Conservation (phyloP, 371 early-diverging fungal genomes). For the Mortierella sp. region DNA sequence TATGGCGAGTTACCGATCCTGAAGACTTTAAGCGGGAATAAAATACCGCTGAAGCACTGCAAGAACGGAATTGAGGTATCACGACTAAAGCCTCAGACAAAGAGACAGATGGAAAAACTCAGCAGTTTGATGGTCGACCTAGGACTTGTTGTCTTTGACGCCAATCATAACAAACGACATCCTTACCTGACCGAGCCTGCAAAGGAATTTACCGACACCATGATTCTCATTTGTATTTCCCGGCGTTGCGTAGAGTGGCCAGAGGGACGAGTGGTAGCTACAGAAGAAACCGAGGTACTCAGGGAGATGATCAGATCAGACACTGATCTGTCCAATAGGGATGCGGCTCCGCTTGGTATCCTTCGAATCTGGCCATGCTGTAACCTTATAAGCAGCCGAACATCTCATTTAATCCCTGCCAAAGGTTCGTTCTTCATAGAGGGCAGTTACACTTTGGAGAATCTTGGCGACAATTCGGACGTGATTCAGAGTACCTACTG, state of each 20-base stretch:
- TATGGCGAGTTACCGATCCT: conserved; percentile 15
- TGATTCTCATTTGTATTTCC: background rate
- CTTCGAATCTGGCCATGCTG: conserved; percentile 25
- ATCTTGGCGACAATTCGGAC: conserved; percentile 6
- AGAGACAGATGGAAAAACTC: background rate
- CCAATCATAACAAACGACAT: conserved; percentile 2
- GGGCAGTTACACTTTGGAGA: background rate
- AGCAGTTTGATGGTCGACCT: background rate
- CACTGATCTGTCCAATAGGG: background rate
- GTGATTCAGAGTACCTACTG: background rate
- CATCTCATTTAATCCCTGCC: conserved; percentile 8
- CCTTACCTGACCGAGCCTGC: background rate
- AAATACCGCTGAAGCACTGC: conserved; percentile 2
- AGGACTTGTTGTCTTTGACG: conserved; percentile 4
- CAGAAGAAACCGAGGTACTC: background rate
- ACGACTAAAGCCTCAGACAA: background rate
- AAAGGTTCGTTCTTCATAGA: conserved; percentile 10
- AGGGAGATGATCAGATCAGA: background rate
- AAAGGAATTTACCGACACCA: background rate
- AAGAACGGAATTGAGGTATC: background rate
- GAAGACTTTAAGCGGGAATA: background rate
- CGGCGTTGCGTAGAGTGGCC: background rate
- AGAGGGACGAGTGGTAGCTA: background rate
- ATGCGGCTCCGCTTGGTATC: background rate
- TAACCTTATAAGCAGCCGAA: background rate